Base-by-base conservation (phyloP, 2,329 filamentous ascomycete genomes). In the Aspergillus sp. region DNA sequence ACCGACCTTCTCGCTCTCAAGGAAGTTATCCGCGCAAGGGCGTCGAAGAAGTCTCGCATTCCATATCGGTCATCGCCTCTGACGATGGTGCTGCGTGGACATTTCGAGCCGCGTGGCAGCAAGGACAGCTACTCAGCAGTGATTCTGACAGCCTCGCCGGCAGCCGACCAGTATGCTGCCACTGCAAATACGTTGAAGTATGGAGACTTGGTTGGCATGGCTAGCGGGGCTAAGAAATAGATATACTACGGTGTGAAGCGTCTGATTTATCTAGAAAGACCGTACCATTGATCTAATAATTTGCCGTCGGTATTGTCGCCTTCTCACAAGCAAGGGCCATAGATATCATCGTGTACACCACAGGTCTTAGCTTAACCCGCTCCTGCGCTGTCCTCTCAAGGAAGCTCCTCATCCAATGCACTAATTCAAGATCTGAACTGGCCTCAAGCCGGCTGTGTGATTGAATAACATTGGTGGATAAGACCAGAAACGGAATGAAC, bases 161-260 rank as follows among this genome's bases (percentile, higher is more conserved):
- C 70, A 3, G 59, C 53, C 22, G 66, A 62, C 9, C 72, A 78
- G 39, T 76, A 67, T 59, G 65, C 70, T 1, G 76, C 76, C 2
- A 78, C 76, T 1, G 66, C 74, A 60, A 78, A 78, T 62, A 76
- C 76, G 5, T 64, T 79, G 13, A 78, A 78, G 54, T 79, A 79
- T 59, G 77, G 71, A 2, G 75, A 72, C 57, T 49, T 79, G 36
- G 70, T 79, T 13, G 76, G 73, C 0, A 59, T 62, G 20, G 69
- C 69, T 3, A 61, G 66, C 2, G 62, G 66, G 41, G 6, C 15
- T 5, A 18, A n/a, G 13, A 36, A 36, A n/a, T n/a, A 36, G 15
- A 36, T 9, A 4, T 30, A 30, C 5, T 0, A n/a, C 22, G 22
- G 22, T 24, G 22, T 2, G 0, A 24, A 24, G 26, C 3, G 26